phyloP scores from a whole-genome alignment of 73 alveolate genomes.

The Breviolum minutum region DNA sequence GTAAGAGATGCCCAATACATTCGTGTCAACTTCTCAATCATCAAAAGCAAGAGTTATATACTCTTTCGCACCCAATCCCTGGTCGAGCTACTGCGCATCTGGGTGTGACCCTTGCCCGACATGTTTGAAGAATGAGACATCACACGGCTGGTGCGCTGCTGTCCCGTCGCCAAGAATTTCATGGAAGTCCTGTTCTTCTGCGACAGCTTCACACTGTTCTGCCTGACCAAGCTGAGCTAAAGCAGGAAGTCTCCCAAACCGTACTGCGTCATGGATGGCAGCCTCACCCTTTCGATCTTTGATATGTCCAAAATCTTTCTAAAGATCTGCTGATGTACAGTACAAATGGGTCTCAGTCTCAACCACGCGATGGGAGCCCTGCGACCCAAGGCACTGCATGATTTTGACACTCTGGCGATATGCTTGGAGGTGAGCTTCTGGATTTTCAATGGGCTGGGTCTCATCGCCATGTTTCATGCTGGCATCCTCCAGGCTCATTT shows the following conservation, averaged over 20 bases:
- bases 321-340: too few relatives aligned
- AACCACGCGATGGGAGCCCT: neutral
- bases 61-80: neutral
- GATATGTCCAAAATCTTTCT: too few relatives aligned
- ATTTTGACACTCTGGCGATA: conserved; percentile 84
- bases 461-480: conserved; percentile 43
- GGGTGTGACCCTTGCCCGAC: conserved; percentile 71
- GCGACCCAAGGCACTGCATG: conserved; percentile 21
- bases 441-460: conserved; percentile 35
- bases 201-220: conserved; percentile 60
- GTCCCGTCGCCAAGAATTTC: conserved; percentile 71
- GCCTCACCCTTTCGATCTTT: too few relatives aligned
- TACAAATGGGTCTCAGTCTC: neutral
- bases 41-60: too few relatives aligned
- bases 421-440: conserved; percentile 39
- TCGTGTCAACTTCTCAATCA: too few relatives aligned
- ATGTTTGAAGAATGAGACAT: conserved; percentile 48
- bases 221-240: neutral
- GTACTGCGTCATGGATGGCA: too few relatives aligned
- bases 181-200: conserved; percentile 61
- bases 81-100: conserved; percentile 57
- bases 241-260: neutral
- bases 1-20: too few relatives aligned
- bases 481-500: conserved; percentile 46
- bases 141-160: conserved; percentile 81